phyloP scores from a whole-genome alignment of 2,329 filamentous ascomycete species.

The Fusarium multiceps region DNA sequence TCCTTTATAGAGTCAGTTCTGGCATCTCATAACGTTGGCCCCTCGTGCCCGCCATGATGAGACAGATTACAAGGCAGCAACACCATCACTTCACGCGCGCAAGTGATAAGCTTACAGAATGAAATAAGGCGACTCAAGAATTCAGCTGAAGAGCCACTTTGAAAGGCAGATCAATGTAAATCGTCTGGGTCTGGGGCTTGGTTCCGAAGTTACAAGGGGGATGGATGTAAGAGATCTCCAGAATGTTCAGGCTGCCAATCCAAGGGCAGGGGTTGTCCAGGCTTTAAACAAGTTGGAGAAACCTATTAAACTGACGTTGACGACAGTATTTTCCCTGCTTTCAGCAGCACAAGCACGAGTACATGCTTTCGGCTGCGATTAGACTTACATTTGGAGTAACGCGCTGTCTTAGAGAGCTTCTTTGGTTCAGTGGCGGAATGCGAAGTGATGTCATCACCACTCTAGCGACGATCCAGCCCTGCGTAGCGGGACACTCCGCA shows the following conservation, averaged over 20 bases:
- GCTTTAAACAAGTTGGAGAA: constrained; percentile 39
- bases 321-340: constrained; percentile 42
- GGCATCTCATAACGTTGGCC: background rate
- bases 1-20: constrained; percentile 34
- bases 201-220: constrained; percentile 26
- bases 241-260: constrained; percentile 5
- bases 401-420: constrained; percentile 15
- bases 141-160: constrained; percentile 26
- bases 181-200: constrained; percentile 21
- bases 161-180: constrained; percentile 24
- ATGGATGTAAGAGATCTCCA: constrained; percentile 27
- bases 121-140: constrained; percentile 13
- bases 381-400: constrained; percentile 28
- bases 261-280: constrained; percentile 38
- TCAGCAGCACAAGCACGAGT: constrained; percentile 10
- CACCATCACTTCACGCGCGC: background rate
- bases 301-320: constrained; percentile 41
- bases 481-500: constrained; percentile 32
- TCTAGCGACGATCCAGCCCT: constrained; percentile 29
- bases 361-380: constrained; percentile 21
- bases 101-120: constrained; percentile 27
- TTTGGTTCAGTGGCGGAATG: constrained; percentile 45
- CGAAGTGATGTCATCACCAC: constrained; percentile 52
- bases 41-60: background rate
- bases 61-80: background rate